phyloP scores from a whole-genome alignment of 1,284 basidiomycete species.

The Moesziomyces antarcticus region DNA sequence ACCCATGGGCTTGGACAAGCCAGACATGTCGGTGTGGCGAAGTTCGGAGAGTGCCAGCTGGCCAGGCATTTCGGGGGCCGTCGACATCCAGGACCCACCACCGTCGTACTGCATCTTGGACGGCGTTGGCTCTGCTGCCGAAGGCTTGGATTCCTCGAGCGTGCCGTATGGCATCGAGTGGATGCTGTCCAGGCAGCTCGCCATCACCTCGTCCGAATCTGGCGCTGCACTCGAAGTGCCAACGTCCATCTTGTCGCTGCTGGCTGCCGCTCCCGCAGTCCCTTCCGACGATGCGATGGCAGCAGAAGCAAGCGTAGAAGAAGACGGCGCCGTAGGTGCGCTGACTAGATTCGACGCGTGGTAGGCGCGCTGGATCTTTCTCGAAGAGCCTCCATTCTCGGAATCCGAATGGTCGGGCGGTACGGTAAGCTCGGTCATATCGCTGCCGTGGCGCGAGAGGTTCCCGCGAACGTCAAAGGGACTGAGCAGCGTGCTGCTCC shows the following conservation, averaged over 20 bases:
- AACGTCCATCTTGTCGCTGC: not conserved
- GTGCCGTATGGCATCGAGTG: constrained; percentile 19
- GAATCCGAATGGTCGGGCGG: constrained; percentile 28
- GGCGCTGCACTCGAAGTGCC: not conserved
- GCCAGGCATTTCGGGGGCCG: constrained; percentile 12
- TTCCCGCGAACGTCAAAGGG: constrained; percentile 14
- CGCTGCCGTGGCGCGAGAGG: constrained; percentile 39
- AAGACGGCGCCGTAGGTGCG: constrained; percentile 1
- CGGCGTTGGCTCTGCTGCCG: not conserved
- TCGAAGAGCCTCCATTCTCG: constrained; percentile 6
- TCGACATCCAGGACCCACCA: constrained; percentile 29
- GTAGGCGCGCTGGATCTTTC: constrained; percentile 16
- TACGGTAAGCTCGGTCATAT: constrained; percentile 38
- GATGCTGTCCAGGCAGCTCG: constrained; percentile 43
- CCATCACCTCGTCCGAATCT: constrained; percentile 26
- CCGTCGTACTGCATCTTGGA: constrained; percentile 13
- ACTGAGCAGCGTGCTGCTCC: constrained; percentile 14
- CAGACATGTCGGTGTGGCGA: constrained; percentile 19
- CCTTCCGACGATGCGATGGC: constrained; percentile 16
- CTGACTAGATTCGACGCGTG: not conserved
- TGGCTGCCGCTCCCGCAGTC: not conserved
- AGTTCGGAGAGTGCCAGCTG: constrained; percentile 33
- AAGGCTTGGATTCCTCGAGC: constrained; percentile 3
- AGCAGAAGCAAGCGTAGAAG: constrained; percentile 13
- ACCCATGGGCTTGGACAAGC: constrained; percentile 27